These are phyloP conservation scores for Ramaria sp. DNA, from an alignment of 768 basidiomycete species.

Conservation along the genomic window DNA sequence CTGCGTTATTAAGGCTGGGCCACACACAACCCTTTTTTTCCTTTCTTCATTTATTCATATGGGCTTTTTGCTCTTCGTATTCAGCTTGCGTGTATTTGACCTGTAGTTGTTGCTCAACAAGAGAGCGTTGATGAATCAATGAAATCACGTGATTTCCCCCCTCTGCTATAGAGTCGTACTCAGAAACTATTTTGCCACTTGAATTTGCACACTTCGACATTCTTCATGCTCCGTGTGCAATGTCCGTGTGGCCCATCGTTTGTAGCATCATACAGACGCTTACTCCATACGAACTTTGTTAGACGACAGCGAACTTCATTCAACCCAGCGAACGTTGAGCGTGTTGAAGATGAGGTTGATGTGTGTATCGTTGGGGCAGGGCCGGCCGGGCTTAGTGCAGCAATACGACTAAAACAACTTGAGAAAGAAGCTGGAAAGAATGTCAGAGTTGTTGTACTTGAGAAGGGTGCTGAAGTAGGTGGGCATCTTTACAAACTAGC, in stretches of 20 bases:
- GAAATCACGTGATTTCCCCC: not conserved
- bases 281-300: not conserved
- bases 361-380: slow-evolving; percentile 96
- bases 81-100: too few relatives aligned
- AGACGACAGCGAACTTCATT: slow-evolving; percentile 17
- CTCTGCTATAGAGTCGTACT: too few relatives aligned
- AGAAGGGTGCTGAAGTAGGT: slow-evolving; percentile 93
- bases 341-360: slow-evolving; percentile 86
- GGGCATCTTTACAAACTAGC: slow-evolving; percentile 20
- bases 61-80: too few relatives aligned
- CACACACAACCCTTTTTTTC: too few relatives aligned
- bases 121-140: too few relatives aligned
- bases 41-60: too few relatives aligned
- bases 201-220: not conserved
- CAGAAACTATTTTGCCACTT: too few relatives aligned
- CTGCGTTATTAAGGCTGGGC: too few relatives aligned
- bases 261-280: too few relatives aligned
- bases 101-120: too few relatives aligned
- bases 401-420: slow-evolving; percentile 90
- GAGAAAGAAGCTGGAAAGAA: slow-evolving; percentile 62
- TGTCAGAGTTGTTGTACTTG: slow-evolving; percentile 84
- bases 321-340: slow-evolving; percentile 56
- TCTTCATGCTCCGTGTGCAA: not conserved
- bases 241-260: not conserved
- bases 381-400: slow-evolving; percentile 92